Conservation (phyloP, 2,329 filamentous ascomycete genomes). For the Trichophyton equinum region DNA sequence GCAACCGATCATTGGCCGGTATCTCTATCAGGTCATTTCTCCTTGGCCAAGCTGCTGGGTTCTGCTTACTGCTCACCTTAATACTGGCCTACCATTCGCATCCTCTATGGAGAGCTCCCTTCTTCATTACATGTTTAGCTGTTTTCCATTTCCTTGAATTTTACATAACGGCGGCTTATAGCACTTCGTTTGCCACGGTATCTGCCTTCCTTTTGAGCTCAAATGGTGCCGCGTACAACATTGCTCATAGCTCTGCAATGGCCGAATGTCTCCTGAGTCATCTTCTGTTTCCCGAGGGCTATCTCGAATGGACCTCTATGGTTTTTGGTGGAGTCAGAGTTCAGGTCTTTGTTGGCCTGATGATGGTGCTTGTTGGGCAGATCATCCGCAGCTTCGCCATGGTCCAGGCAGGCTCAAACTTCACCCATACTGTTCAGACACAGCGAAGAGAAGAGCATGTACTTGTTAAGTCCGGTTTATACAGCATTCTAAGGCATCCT, state of each 20-base stretch:
- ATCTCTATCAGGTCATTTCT: slow-evolving; percentile 35
- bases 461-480: slow-evolving; percentile 75
- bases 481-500: slow-evolving; percentile 65
- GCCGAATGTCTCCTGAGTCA: slow-evolving; percentile 50
- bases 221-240: slow-evolving; percentile 74
- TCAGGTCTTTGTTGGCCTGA: slow-evolving; percentile 45
- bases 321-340: slow-evolving; percentile 24
- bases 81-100: slow-evolving; percentile 18
- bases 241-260: slow-evolving; percentile 65
- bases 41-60: slow-evolving; percentile 31
- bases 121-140: slow-evolving; percentile 48
- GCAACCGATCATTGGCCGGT: slow-evolving; percentile 32
- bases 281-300: slow-evolving; percentile 26
- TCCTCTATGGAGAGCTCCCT: slow-evolving; percentile 45
- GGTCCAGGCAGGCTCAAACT: slow-evolving; percentile 76
- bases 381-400: slow-evolving; percentile 68
- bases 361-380: slow-evolving; percentile 59
- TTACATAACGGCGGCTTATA: slow-evolving; percentile 75
- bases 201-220: slow-evolving; percentile 69
- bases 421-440: slow-evolving; percentile 75
- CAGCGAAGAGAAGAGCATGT: slow-evolving; percentile 56
- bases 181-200: slow-evolving; percentile 59
- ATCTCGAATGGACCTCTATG: slow-evolving; percentile 33
- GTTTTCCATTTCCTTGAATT: slow-evolving; percentile 95
- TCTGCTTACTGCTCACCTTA: slow-evolving; percentile 21